Conservation (phyloP, 345 rosid species). For the Eutrema yunnanense region DNA sequence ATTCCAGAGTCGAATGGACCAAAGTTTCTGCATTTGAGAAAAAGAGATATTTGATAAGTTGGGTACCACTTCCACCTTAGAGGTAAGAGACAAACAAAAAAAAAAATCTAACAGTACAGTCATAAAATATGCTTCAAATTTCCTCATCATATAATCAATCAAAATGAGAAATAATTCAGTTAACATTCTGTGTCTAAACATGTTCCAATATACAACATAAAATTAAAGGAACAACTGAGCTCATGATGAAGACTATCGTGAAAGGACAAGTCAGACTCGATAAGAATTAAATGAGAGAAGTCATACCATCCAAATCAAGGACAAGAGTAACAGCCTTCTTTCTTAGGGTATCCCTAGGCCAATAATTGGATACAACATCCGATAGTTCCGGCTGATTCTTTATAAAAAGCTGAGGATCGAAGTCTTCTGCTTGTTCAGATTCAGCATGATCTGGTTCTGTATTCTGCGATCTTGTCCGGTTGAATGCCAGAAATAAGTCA, state of each 20-base stretch:
- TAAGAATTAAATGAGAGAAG: background rate
- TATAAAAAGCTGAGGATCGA: conserved; percentile 73
- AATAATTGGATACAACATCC: conserved; percentile 56
- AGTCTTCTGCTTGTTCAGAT: conserved; percentile 51
- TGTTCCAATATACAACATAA: background rate
- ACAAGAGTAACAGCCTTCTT: conserved; percentile 68
- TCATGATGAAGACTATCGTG: background rate
- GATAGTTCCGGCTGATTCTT: conserved; percentile 80
- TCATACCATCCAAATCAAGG: conserved; percentile 95
- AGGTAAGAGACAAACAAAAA: background rate
- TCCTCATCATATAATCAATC: background rate
- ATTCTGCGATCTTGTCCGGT: conserved; percentile 48
- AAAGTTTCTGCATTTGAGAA: conserved; percentile 65
- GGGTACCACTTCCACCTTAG: background rate
- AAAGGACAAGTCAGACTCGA: background rate
- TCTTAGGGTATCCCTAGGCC: conserved; percentile 44
- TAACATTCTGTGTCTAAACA: background rate
- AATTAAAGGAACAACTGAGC: background rate
- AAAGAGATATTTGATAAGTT: background rate
- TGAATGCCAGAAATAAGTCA: conserved; percentile 56
- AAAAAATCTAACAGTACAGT: background rate
- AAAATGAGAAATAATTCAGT: background rate
- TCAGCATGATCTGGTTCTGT: conserved; percentile 49
- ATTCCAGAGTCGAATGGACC: conserved; percentile 82
- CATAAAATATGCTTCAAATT: background rate